Base-by-base conservation (phyloP, 1,284 basidiomycete species). In the Cutaneotrichosporon cavernicola region DNA sequence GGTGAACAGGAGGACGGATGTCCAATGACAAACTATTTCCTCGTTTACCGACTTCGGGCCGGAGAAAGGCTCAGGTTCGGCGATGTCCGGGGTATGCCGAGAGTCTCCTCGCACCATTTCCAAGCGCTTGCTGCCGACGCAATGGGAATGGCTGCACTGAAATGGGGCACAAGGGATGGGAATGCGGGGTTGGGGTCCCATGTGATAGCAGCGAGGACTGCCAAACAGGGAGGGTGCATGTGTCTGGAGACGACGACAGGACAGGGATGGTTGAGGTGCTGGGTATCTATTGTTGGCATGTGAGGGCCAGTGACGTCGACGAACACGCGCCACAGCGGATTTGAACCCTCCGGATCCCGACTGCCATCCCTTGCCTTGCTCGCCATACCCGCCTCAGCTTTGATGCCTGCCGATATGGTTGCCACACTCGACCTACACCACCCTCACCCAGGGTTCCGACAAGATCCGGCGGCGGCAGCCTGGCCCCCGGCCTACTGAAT, bases 261-360 rank as follows among this genome's bases (percentile, higher is more conserved):
- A 18, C 18, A 46, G 43, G 43, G 43, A n/a, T 13, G 18, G 16
- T n/a, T 16, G 18, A 18, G 16, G 43, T 8, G 43, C 8, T 18
- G 43, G 43, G 43, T 46, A 16, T 40, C 43, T 46, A 46, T 46
- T 46, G 43, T 46, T 46, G 43, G 43, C 43, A 46, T 46, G 43
- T n/a, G 18, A 46, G 14, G 18, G 43, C 43, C 18, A n/a, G 38
- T 46, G 43, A 46, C 43, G 43, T 46, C 9, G 43, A 46, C 7
- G 18, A 46, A 46, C 43, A n/a, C 43, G 43, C 14, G 13, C 38
- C 38, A 14, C 38, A 40, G 9, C 38, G 38, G 38, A 14, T 5
- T n/a, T 46, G 13, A 1, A 46, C 43, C 7, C 43, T 46, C 43
- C 43, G 18, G 43, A n/a, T 46, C 13, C 38, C 38, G 38, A 40